A percentile compares a stretch with the other conserved stretches of the same genome.
Conservation (phyloP, 768 basidiomycete genomes). For the Termitomyces sp. region DNA sequence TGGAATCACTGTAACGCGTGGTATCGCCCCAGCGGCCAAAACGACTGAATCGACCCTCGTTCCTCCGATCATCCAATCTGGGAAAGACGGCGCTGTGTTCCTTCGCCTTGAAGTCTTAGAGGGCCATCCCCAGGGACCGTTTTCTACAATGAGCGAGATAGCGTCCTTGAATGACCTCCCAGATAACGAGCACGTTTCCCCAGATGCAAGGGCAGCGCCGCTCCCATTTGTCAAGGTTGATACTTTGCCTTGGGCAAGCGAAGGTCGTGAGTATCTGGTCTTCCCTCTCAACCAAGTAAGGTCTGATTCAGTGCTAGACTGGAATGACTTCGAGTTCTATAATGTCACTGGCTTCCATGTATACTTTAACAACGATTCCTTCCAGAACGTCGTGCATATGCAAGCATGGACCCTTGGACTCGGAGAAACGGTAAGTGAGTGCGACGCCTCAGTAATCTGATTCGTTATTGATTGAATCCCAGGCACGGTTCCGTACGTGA, state of each 20-base stretch:
- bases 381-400: not conserved
- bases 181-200: not conserved
- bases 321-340: not conserved
- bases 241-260: not conserved
- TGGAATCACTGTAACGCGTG: not conserved
- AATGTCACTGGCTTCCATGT: not conserved
- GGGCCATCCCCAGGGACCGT: not conserved
- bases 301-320: not conserved
- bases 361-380: not conserved
- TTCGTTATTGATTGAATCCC: not conserved
- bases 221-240: not conserved
- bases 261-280: not conserved
- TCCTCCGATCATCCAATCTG: not conserved
- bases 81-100: not conserved
- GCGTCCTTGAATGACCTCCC: not conserved
- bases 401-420: not conserved
- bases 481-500: not conserved
- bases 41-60: not conserved
- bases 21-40: not conserved
- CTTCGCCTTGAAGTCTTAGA: not conserved
- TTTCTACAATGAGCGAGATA: not conserved
- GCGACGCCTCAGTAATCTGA: not conserved
- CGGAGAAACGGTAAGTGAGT: not conserved
- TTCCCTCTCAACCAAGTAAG: not conserved
- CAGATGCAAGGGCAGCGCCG: not conserved